Evolutionary conservation across 1,284 basidiomycete species (phyloP), one percentile per base, ranked within the genome.

Genomic region (Cryptococcus sp.): DNA sequence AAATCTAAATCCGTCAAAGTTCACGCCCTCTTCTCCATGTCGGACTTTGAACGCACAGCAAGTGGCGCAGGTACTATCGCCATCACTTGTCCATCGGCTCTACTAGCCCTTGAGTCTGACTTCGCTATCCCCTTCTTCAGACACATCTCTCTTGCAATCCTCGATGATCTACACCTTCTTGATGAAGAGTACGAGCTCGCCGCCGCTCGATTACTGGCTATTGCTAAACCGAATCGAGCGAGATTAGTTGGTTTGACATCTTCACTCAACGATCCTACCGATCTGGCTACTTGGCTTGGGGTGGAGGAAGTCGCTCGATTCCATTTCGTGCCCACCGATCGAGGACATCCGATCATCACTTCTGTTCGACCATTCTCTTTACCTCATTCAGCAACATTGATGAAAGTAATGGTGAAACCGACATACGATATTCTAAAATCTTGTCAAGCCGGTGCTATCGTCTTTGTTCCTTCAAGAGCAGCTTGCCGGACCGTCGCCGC

Each of bases 351-450:
- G 0, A 78, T 98, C 18, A 77, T 79, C 3, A 81, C 85, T 11
- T 80, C 80, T 14, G 81, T 85, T 21, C 85, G 88, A 56, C 81
- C 88, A 0, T 97, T 97, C 76, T 86, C 86, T 24, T 86, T 92
- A 49, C 83, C 91, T 0, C 86, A 94, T 65, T 94, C 91, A 3
- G 81, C 86, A 0, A 85, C 88, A 1, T 78, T 98, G 24, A 86
- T 94, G 75, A 94, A 93, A 65, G 82, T 85, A 1, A 96, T 98
- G 87, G 82, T 87, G 45, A 96, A 93, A 71, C 92, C 96, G 4
- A 85, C 86, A 0, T 91, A 94, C 69, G 76, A 83, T 13, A 83
- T 72, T 9, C 64, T 78, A 65, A 76, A 62, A 56, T 62, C 72
- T 10, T 63, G 70, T 2, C 77, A 78, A 0, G 80, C 81, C 46